Conservation (phyloP, 164 flowering plant species). For the Nymphaea colorata region DNA sequence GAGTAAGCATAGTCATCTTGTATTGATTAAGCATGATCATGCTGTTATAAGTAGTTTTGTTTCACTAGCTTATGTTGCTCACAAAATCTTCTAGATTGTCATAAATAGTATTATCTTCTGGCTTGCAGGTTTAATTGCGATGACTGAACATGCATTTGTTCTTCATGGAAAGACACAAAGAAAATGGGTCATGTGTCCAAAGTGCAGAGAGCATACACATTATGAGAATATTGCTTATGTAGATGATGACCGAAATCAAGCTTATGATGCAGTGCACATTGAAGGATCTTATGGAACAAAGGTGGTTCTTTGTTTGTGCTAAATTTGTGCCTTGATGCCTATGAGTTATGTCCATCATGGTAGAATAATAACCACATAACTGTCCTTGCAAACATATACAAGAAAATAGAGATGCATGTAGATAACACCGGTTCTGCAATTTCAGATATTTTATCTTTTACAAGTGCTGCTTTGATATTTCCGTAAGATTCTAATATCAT, state of each 20-base stretch:
- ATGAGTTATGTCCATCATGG: too few species aligned
- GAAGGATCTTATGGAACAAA: slow-evolving; percentile 95
- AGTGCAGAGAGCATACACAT: slow-evolving; percentile 77
- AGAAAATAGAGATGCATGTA: too few species aligned
- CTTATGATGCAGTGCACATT: slow-evolving; percentile 30
- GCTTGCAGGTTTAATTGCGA: slow-evolving; percentile 63
- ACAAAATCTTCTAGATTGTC: too few species aligned
- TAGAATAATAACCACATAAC: too few species aligned
- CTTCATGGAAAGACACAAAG: slow-evolving; percentile 28
- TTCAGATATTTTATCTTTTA: too few species aligned
- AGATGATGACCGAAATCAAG: slow-evolving; percentile 37
- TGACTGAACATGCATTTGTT: slow-evolving; percentile 40
- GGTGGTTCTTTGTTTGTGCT: slow-evolving; percentile 22
- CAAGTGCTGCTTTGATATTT: too few species aligned
- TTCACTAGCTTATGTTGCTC: too few species aligned
- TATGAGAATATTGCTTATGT: slow-evolving; percentile 68
- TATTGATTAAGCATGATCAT: neutral
- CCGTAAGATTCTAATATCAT: too few species aligned
- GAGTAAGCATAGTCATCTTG: neutral
- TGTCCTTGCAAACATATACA: too few species aligned
- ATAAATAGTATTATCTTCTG: neutral
- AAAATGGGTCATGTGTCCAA: slow-evolving; percentile 84
- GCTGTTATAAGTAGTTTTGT: neutral
- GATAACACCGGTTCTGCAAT: too few species aligned
- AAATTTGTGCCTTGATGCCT: neutral